Evolutionary conservation across 2,329 filamentous ascomycete species (phyloP), one percentile per base, ranked within the genome.

Genomic region (Hymenoscyphus infarciens): DNA sequence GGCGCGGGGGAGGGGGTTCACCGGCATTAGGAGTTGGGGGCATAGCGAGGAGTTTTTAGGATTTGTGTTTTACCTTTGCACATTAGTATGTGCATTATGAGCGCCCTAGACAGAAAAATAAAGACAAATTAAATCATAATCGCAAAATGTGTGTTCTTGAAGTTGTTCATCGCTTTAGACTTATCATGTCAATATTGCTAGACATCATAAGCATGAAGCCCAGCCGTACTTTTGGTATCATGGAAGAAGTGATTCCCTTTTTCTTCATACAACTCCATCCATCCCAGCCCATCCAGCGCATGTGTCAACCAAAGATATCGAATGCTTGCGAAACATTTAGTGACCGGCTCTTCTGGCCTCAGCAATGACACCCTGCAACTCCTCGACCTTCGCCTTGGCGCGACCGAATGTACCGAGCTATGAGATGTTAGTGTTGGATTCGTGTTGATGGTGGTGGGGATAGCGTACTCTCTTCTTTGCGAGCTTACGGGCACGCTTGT

Each of bases 301-400:
- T 35, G n/a, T 52, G 27, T 16, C 25, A 49, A 59, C 27, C 2
- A 4, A 39, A 42, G n/a, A 25, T 19, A 27, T 58, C 54, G 38
- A 57, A 61, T 27, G 33, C 29, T 19, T 61, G 29, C 55, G 65
- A 68, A 64, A 63, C 72, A 73, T 80, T 84, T 88, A 89, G 82
- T 88, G 87, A 80, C 81, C 87, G 68, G 86, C 82, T 78, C 88
- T 85, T 82, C 94, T 93, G 78, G 93, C 89, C 85, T 98, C 95
- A 76, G 94, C 92, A 79, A 99, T 99, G 81, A 99, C 91, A 77
- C 91, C 88, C 83, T 92, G 91, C 83, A 99, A 92, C 85, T 98
- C 94, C 80, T 99, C 95, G 74, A 99, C 95, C 94, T 99, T 99
- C 80, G 87, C 89, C 94, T 99, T 99, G 78, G 94, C 94, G 81